Percentiles rank a stretch among this genome's conserved stretches.
These are phyloP conservation scores for Puccinellia tenuiflora DNA, from an alignment of 176 grass and related monocot species.

Conservation along the genomic window DNA sequence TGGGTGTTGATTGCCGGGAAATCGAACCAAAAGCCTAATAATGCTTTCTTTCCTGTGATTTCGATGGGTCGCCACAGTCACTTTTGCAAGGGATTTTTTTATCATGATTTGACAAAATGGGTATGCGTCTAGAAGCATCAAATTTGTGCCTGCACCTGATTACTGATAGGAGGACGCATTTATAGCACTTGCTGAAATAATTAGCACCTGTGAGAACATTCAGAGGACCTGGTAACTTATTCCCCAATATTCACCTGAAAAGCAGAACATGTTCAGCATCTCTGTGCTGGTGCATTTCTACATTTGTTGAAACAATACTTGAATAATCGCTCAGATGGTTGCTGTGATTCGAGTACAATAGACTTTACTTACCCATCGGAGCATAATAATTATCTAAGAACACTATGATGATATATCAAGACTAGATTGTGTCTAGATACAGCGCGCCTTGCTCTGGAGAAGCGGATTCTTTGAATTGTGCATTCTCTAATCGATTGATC, in stretches of 20 bases:
- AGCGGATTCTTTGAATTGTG: conserved; percentile 4
- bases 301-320: conserved; percentile 11
- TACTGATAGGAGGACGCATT: conserved; percentile 21
- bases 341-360: conserved; percentile 14
- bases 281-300: conserved; percentile 16
- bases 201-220: neutral
- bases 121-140: conserved; percentile 35
- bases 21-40: conserved; percentile 30
- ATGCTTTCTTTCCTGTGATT: conserved; percentile 34
- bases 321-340: conserved; percentile 5
- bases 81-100: neutral
- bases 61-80: conserved; percentile 15
- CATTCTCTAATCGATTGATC: conserved; percentile 3
- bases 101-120: conserved; percentile 29
- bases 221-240: neutral
- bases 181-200: neutral
- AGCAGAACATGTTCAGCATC: conserved; percentile 22
- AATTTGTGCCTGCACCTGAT: conserved; percentile 15
- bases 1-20: conserved; percentile 18
- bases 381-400: neutral
- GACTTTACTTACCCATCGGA: conserved; percentile 1
- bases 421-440: conserved; percentile 28
- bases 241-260: neutral
- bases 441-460: neutral
- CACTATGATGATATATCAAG: conserved; percentile 7